phyloP scores from a whole-genome alignment of 2,329 filamentous ascomycete species.

The Zymoseptoria pseudotritici region DNA sequence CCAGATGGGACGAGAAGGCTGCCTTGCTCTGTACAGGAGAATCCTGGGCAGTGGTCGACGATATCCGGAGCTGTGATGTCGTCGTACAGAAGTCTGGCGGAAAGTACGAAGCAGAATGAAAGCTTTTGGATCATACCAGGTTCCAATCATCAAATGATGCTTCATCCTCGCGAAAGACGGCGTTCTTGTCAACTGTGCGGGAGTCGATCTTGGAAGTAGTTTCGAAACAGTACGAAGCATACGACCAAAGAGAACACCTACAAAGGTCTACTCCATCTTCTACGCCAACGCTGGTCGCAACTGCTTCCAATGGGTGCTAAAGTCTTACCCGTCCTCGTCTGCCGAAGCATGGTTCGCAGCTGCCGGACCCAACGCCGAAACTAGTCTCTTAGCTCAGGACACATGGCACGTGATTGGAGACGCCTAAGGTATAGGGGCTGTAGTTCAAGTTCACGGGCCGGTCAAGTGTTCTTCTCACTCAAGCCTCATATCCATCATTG shows the following conservation, averaged over 20 bases:
- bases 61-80: no score
- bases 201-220: neutral
- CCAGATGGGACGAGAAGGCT: neutral
- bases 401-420: neutral
- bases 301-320: neutral
- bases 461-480: no score
- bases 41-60: no score
- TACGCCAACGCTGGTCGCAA: neutral
- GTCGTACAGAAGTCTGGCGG: no score
- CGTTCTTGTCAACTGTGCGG: neutral
- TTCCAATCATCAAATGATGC: constrained; percentile 87
- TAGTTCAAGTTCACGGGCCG: no score
- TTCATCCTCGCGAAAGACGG: constrained; percentile 50
- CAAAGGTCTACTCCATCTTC: neutral
- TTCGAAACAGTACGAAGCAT: neutral
- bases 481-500: neutral
- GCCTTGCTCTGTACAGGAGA: no score
- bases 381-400: neutral
- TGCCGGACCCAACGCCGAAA: neutral
- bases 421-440: no score
- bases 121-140: constrained; percentile 48
- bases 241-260: neutral
- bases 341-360: neutral
- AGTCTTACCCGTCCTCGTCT: neutral
- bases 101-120: neutral